phyloP scores from a whole-genome alignment of 306 rosid species.

The Quercus glauca region DNA sequence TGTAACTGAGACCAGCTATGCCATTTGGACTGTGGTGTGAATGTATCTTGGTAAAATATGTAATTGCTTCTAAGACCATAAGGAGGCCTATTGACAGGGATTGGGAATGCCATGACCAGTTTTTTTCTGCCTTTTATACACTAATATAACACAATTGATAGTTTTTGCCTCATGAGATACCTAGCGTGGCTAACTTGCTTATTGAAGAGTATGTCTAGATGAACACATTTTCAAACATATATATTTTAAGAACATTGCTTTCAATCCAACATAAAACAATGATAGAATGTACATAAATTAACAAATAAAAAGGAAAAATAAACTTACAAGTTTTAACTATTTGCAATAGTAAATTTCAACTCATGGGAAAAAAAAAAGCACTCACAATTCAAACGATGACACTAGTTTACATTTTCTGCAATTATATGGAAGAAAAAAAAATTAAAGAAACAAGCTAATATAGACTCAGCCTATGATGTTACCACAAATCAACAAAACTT shows the following conservation, averaged over 20 bases:
- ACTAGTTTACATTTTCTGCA: conserved; percentile 1
- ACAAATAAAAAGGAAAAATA: not conserved
- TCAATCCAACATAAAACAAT: not conserved
- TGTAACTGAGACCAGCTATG: not conserved
- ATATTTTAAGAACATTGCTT: not conserved
- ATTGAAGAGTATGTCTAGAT: not conserved
- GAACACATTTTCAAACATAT: not conserved
- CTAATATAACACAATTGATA: not conserved
- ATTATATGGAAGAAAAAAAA: conserved; percentile 2
- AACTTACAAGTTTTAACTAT: not conserved
- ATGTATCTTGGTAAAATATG: not conserved
- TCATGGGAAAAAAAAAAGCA: not conserved
- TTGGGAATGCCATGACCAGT: not conserved
- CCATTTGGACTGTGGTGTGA: not conserved
- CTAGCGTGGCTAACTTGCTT: not conserved
- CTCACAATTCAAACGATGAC: not conserved
- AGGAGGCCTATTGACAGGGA: not conserved
- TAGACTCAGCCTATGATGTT: conserved; percentile 8
- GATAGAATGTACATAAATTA: not conserved
- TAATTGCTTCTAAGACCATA: not conserved
- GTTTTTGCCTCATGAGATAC: not conserved
- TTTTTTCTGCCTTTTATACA: not conserved
- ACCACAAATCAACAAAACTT: conserved; percentile 17
- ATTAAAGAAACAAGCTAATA: conserved; percentile 14
- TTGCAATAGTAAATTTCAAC: not conserved